phyloP scores from a whole-genome alignment of 306 rosid genomes.

The Lagenaria siceraria region DNA sequence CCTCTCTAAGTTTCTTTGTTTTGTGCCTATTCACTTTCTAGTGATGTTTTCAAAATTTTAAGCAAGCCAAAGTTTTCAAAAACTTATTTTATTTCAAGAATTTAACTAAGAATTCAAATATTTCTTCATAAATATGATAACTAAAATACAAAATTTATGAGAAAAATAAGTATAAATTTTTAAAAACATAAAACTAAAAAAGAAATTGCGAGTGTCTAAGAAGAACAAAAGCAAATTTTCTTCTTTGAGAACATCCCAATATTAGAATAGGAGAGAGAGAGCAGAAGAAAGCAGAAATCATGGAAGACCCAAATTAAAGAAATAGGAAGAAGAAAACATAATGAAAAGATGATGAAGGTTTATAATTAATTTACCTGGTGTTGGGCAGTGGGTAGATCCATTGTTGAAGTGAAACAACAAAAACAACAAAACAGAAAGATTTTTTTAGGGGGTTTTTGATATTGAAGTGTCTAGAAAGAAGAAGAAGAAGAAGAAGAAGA shows the following conservation, averaged over 20 bases:
- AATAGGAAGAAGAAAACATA: neutral
- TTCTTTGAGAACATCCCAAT: neutral
- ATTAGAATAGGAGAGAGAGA: neutral
- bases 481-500: neutral
- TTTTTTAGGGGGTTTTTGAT: neutral
- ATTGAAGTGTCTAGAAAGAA: no score
- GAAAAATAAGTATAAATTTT: no score
- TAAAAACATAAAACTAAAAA: no score
- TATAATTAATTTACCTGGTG: neutral
- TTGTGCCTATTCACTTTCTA: no score
- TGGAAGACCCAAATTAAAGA: neutral
- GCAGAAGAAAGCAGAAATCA: neutral
- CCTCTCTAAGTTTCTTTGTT: no score
- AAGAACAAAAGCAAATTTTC: neutral
- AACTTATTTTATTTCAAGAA: no score
- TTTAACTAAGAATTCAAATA: no score
- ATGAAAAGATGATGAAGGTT: neutral
- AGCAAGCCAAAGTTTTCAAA: no score
- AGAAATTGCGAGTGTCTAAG: no score
- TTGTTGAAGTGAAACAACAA: neutral
- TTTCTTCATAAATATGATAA: no score
- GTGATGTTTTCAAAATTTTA: no score
- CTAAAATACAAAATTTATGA: no score
- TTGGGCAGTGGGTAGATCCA: slow-evolving; percentile 5
- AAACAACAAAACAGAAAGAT: neutral